These are phyloP conservation scores for Polyporus arcularius DNA, from an alignment of 768 basidiomycete genomes.

Conservation along the genomic window DNA sequence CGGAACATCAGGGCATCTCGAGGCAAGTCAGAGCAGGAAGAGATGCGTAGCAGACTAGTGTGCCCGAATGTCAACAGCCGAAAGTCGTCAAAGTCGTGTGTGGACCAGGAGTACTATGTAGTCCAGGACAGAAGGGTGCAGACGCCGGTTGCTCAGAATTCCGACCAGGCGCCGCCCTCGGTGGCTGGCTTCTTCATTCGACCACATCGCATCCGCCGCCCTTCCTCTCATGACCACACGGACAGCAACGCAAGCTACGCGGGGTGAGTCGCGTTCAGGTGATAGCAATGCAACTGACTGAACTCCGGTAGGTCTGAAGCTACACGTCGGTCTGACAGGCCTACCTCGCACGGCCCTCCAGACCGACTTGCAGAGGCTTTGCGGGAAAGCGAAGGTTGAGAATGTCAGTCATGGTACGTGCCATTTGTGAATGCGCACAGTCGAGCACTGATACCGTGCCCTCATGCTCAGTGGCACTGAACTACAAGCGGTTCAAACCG, in stretches of 20 bases:
- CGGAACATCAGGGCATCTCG: too few relatives aligned
- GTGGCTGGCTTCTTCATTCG: too few relatives aligned
- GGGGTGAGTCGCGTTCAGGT: background rate
- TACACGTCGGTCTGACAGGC: constrained; percentile 3
- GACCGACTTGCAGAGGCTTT: constrained; percentile 48
- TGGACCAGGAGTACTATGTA: too few relatives aligned
- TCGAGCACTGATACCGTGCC: background rate
- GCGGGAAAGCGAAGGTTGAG: constrained; percentile 35
- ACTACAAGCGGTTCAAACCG: constrained; percentile 62
- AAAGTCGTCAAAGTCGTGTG: too few relatives aligned
- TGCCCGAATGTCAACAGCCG: too few relatives aligned
- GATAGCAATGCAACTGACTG: background rate
- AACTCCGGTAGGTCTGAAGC: background rate
- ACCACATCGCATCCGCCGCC: too few relatives aligned
- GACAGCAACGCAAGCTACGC: background rate
- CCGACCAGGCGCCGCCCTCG: too few relatives aligned
- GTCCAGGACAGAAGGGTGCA: too few relatives aligned
- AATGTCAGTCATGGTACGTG: constrained; percentile 29
- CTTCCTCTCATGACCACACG: background rate
- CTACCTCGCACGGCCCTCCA: constrained; percentile 56
- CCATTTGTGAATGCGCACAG: background rate
- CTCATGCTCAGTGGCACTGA: constrained; percentile 48
- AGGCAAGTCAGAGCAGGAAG: too few relatives aligned
- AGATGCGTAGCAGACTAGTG: too few relatives aligned
- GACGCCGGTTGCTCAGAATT: too few relatives aligned